phyloP scores from a whole-genome alignment of 768 basidiomycete species.

The Phylloporus sp. region DNA sequence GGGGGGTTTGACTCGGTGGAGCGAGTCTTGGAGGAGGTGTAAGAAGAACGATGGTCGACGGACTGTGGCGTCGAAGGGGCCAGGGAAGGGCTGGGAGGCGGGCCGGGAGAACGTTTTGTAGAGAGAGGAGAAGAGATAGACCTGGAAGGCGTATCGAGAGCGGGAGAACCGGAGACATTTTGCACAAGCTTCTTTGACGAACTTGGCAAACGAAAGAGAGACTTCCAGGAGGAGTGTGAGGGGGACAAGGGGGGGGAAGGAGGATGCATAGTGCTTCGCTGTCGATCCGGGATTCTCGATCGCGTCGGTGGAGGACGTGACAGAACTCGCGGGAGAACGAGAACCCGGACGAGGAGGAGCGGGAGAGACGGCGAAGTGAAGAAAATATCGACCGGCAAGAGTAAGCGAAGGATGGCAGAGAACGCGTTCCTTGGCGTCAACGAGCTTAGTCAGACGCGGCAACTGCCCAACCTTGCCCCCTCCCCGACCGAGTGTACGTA shows the following conservation, averaged over 20 bases:
- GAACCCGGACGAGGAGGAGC: constrained; percentile 1
- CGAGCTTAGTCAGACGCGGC: constrained; percentile 31
- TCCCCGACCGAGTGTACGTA: too few species aligned
- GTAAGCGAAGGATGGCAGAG: constrained; percentile 12
- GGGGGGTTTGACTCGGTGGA: constrained; percentile 63
- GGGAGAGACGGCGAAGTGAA: constrained; percentile 5
- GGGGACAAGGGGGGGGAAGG: constrained; percentile 22
- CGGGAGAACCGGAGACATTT: constrained; percentile 34
- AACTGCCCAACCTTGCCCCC: too few species aligned
- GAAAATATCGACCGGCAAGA: constrained; percentile 18
- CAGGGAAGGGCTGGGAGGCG: constrained; percentile 45
- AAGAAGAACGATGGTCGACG: constrained; percentile 62
- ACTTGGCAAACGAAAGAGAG: constrained; percentile 65
- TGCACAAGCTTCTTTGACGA: constrained; percentile 55
- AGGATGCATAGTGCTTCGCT: constrained; percentile 26
- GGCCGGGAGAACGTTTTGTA: constrained; percentile 17
- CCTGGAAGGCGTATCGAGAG: constrained; percentile 44
- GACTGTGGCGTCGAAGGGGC: constrained; percentile 52
- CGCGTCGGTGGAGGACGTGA: constrained; percentile 3
- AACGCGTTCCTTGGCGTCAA: constrained; percentile 12
- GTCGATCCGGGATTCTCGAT: constrained; percentile 25
- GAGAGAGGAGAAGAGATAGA: constrained; percentile 25
- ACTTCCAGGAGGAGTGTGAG: constrained; percentile 52
- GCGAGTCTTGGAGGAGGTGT: constrained; percentile 71
- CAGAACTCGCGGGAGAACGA: constrained; percentile 11